Base-by-base conservation (phyloP, 805 yeast genomes). In the Saccharomycopsis synnaedendra region DNA sequence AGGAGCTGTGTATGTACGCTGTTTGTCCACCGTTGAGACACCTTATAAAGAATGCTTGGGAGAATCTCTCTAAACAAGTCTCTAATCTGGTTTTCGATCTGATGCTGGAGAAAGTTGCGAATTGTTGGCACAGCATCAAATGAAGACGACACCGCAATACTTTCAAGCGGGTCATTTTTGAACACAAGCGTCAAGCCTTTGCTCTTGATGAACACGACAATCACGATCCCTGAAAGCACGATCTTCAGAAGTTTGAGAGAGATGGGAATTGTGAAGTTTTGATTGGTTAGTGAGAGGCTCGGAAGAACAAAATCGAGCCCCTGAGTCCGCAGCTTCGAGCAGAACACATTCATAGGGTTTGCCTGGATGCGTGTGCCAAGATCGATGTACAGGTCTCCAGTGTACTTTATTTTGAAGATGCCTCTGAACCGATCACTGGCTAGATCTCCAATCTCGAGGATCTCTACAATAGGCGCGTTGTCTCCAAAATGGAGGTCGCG, bases 161-260 rank as follows among this genome's bases (percentile, higher is more conserved):
- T 75, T 55, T 86, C 95, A 48, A 87, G 69, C 0, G 96, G 96
- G 62, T 87, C 96, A 62, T 87, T 87, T 56, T 89, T 75, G 65
- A 87, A 87, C 32, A 87, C 96, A 39, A 87, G 67, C 0, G 96
- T 87, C 48, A 87, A 70, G 1, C 96, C 96, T 58, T 85, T 85
- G 3, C 83, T 71, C 57, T 84, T 81, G 32, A 83, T 77, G 60
- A 84, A 87, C 3, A 87, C 96, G 52, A 86, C 78, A 46, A 87
- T 82, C 29, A 89, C 87, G 50, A 88, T 87, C 1, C 95, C 93
- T 48, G 80, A 76, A 45, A 87, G 69, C 56, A 73, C 72, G 52
- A 87, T 80, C 48, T 83, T 80, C 39, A 87, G 76, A 46, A 87
- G 66, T 38, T 82, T 80, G 56, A 87, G 69, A 59, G 83, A 85